phyloP scores from a whole-genome alignment of 2,329 filamentous ascomycete species.

The Chaetomiaceae sp. region DNA sequence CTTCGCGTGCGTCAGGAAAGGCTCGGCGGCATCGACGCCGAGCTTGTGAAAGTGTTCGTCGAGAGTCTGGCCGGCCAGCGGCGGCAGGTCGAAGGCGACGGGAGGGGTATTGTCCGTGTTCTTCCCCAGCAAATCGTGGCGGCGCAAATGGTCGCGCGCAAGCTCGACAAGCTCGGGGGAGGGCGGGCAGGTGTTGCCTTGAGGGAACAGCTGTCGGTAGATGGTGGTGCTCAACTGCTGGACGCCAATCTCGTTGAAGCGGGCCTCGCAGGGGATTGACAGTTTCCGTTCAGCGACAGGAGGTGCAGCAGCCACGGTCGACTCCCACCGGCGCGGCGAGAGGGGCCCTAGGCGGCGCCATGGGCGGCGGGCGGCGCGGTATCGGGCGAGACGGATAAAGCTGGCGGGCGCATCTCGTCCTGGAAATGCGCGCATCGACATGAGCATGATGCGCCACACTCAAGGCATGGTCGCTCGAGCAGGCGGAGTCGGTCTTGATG shows the following conservation, averaged over 20 bases:
- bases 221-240: slow-evolving; percentile 87
- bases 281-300: slow-evolving; percentile 28
- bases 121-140: slow-evolving; percentile 87
- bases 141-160: slow-evolving; percentile 73
- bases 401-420: slow-evolving; percentile 26
- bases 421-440: slow-evolving; percentile 33
- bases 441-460: slow-evolving; percentile 36
- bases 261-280: slow-evolving; percentile 52
- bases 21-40: slow-evolving; percentile 80
- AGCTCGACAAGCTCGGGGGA: slow-evolving; percentile 67
- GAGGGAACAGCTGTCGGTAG: slow-evolving; percentile 75
- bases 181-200: slow-evolving; percentile 52
- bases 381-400: slow-evolving; percentile 49
- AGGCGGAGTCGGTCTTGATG: neutral
- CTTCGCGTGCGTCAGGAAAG: slow-evolving; percentile 72
- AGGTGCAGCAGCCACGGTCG: slow-evolving; percentile 1
- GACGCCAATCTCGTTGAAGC: slow-evolving; percentile 89
- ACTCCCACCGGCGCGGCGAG: slow-evolving; percentile 23
- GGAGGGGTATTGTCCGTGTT: slow-evolving; percentile 73
- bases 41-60: slow-evolving; percentile 94
- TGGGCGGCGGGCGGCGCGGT: slow-evolving; percentile 39
- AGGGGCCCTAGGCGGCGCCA: slow-evolving; percentile 25
- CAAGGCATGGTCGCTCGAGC: slow-evolving; percentile 15
- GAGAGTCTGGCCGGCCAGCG: slow-evolving; percentile 71
- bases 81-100: slow-evolving; percentile 80